phyloP scores from a whole-genome alignment of 2,329 filamentous ascomycete genomes.

The Pseudomassariella vexata region DNA sequence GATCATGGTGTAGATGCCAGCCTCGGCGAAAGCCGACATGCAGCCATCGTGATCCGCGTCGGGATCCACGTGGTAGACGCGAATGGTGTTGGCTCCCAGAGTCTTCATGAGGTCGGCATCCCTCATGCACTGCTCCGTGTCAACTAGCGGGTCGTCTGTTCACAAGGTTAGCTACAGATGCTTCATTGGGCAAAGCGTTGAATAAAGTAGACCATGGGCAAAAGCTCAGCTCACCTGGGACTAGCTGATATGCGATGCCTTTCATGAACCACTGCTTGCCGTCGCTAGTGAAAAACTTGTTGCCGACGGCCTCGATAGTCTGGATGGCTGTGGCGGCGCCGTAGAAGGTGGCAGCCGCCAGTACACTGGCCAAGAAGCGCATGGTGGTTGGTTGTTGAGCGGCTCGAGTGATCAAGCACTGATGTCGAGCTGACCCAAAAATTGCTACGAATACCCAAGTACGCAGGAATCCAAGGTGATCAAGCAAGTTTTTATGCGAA shows the following conservation, averaged over 20 bases:
- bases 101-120: constrained; percentile 75
- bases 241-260: constrained; percentile 39
- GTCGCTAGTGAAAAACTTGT: constrained; percentile 80
- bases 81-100: constrained; percentile 76
- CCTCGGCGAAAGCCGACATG: constrained; percentile 74
- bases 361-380: constrained; percentile 26
- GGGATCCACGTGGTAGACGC: constrained; percentile 82
- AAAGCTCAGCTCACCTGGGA: too few relatives aligned
- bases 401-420: too few relatives aligned
- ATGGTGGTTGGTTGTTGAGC: constrained; percentile 21
- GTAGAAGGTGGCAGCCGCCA: constrained; percentile 28
- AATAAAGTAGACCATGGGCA: background rate
- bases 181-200: background rate
- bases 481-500: too few relatives aligned
- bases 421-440: too few relatives aligned
- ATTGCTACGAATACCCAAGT: too few relatives aligned
- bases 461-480: too few relatives aligned
- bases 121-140: constrained; percentile 68
- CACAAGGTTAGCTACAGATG: constrained; percentile 12
- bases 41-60: constrained; percentile 66
- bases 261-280: constrained; percentile 82
- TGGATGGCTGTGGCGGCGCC: constrained; percentile 34
- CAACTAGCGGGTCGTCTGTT: constrained; percentile 65
- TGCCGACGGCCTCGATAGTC: constrained; percentile 54
- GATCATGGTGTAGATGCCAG: constrained; percentile 77